Conservation (phyloP, 1,139 yeast species). For the Debaryomyces psychrophilus region DNA sequence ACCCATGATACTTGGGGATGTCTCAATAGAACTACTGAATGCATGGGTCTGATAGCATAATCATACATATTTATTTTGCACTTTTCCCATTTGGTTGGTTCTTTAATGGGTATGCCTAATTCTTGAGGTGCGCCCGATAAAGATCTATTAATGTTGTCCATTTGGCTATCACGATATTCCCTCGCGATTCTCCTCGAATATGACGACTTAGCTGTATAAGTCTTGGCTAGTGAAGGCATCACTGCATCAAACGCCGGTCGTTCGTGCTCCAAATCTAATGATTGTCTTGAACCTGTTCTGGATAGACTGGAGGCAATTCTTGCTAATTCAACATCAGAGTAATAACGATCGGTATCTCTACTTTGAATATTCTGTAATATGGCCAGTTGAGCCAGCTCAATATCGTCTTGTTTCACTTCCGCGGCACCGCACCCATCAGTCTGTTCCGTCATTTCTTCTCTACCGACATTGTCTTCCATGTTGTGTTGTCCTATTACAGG, state of each 20-base stretch:
- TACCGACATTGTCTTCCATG: not conserved
- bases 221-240: constrained; percentile 41
- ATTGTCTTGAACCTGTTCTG: constrained; percentile 11
- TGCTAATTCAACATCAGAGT: constrained; percentile 20
- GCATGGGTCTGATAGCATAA: constrained; percentile 48
- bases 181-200: constrained; percentile 35
- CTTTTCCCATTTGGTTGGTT: constrained; percentile 20
- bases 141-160: constrained; percentile 21
- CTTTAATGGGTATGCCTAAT: constrained; percentile 8
- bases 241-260: constrained; percentile 40
- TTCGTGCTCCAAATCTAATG: constrained; percentile 22
- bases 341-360: constrained; percentile 4
- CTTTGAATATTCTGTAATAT: constrained; percentile 3
- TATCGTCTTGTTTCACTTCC: not conserved
- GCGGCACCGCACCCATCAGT: too few species aligned
- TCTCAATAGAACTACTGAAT: constrained; percentile 54
- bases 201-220: constrained; percentile 38
- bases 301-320: constrained; percentile 27
- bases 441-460: not conserved
- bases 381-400: not conserved
- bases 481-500: not conserved
- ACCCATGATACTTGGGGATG: constrained; percentile 78
- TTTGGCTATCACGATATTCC: constrained; percentile 26
- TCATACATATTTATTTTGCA: constrained; percentile 37
- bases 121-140: constrained; percentile 14